phyloP scores from a whole-genome alignment of 805 yeast genomes.

The Millerago galiae region DNA sequence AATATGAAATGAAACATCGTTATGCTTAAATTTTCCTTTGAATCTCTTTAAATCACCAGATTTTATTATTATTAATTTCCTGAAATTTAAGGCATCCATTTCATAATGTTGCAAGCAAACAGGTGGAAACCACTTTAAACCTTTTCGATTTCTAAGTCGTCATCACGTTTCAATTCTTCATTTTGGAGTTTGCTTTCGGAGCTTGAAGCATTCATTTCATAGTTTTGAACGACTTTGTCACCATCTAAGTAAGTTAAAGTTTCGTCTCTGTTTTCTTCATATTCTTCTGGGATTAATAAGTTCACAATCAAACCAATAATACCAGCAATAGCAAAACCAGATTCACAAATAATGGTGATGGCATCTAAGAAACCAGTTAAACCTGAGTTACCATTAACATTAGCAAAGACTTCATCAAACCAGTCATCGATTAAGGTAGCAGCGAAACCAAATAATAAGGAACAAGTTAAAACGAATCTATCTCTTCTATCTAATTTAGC shows the following conservation, averaged over 20 bases:
- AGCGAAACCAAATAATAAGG: slow-evolving; percentile 61
- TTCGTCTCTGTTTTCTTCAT: slow-evolving; percentile 3
- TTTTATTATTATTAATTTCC: no score
- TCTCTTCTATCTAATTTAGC: slow-evolving; percentile 60
- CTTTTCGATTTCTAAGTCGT: no score
- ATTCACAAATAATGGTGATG: slow-evolving; percentile 59
- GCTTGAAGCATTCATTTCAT: slow-evolving; percentile 12
- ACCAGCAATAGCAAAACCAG: slow-evolving; percentile 69
- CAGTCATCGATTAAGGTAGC: slow-evolving; percentile 58
- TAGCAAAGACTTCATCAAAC: slow-evolving; percentile 62
- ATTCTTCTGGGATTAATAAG: slow-evolving; percentile 39
- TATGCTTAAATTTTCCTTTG: no score
- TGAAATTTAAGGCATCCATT: no score
- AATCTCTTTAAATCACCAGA: no score
- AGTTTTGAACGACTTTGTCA: slow-evolving; percentile 12
- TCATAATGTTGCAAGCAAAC: no score
- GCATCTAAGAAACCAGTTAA: slow-evolving; percentile 61
- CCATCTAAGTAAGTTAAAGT: slow-evolving; percentile 13
- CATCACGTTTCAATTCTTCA: background rate
- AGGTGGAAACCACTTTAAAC: no score
- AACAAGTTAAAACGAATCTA: slow-evolving; percentile 60
- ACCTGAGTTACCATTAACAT: slow-evolving; percentile 48
- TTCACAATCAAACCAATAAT: slow-evolving; percentile 56
- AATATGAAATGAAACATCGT: no score
- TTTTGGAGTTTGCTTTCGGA: background rate